Evolutionary conservation across 1,284 basidiomycete species (phyloP).

Genomic region (Golubevia pallescens): DNA sequence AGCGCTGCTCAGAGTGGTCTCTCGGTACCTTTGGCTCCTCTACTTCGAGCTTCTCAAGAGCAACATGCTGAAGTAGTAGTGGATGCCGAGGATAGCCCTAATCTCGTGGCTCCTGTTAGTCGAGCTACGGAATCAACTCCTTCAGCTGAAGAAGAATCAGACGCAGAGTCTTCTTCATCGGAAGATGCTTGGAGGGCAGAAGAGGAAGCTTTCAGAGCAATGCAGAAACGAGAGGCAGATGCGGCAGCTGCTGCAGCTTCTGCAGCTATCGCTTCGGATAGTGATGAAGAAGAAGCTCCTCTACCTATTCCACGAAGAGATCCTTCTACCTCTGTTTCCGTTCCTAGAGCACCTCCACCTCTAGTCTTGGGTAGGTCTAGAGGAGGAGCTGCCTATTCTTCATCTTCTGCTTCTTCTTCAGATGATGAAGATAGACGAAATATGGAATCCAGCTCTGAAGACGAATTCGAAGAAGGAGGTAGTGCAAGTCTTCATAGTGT

Average conservation of each 20-base stretch:
- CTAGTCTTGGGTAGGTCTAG: slow-evolving; percentile 31
- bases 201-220: slow-evolving; percentile 21
- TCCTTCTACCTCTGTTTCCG: not conserved
- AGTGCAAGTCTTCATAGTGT: not conserved
- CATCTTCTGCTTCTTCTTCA: slow-evolving; percentile 13
- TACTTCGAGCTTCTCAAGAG: not conserved
- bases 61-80: not conserved
- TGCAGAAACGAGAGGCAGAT: slow-evolving; percentile 10
- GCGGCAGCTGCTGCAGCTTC: not conserved
- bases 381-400: slow-evolving; percentile 37
- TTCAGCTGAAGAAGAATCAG: slow-evolving; percentile 20
- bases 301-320: not conserved
- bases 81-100: not conserved
- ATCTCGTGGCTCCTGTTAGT: not conserved
- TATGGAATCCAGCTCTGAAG: not conserved
- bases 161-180: slow-evolving; percentile 29
- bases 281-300: slow-evolving; percentile 16
- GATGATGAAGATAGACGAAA: not conserved
- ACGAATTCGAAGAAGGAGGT: not conserved
- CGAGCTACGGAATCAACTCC: not conserved
- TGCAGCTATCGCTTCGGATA: not conserved
- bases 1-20: slow-evolving; percentile 5
- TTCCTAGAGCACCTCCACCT: slow-evolving; percentile 34
- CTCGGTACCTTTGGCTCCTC: not conserved
- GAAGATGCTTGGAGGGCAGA: slow-evolving; percentile 29